These are phyloP conservation scores for Penicillium pulvis DNA, from an alignment of 495 filamentous ascomycete genomes.

Conservation along the genomic window DNA sequence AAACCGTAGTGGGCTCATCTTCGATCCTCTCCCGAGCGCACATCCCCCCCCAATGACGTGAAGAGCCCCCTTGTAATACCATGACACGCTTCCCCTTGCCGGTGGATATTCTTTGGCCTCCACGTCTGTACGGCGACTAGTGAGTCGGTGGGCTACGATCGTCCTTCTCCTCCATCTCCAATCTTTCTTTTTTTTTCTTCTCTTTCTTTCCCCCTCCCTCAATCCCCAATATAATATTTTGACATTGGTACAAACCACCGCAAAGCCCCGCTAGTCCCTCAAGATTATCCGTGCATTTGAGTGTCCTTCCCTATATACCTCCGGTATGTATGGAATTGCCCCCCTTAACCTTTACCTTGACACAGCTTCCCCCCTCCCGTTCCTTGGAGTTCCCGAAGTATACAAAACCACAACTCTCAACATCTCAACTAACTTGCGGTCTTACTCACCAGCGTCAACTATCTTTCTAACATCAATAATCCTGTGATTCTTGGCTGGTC, in stretches of 20 bases:
- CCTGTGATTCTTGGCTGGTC: slow-evolving; percentile 28
- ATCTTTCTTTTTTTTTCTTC: slow-evolving; percentile 1
- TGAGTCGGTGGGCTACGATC: slow-evolving; percentile 9
- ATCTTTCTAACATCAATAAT: slow-evolving; percentile 2
- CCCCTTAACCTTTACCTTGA: slow-evolving; percentile 2
- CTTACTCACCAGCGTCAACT: slow-evolving; percentile 8
- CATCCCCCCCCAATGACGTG: slow-evolving; percentile 7
- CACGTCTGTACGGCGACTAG: slow-evolving; percentile 3
- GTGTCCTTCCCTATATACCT: not conserved
- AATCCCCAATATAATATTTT: slow-evolving; percentile 6
- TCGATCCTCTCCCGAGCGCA: not conserved
- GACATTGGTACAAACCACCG: not conserved
- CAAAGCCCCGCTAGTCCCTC: not conserved
- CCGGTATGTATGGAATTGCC: slow-evolving; percentile 4
- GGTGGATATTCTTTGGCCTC: slow-evolving; percentile 2
- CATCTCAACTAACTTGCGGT: not conserved
- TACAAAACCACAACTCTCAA: slow-evolving; percentile 1
- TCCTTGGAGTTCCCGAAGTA: slow-evolving; percentile 14
- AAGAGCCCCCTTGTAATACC: slow-evolving; percentile 14
- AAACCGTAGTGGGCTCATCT: not conserved
- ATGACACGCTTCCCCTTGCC: slow-evolving; percentile 9
- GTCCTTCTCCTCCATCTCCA: slow-evolving; percentile 10
- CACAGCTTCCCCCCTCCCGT: slow-evolving; percentile 9
- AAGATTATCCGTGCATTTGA: slow-evolving; percentile 7
- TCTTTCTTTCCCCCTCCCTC: slow-evolving; percentile 15